Evolutionary conservation across 2,329 filamentous ascomycete genomes (phyloP), one percentile per base, ranked within the genome.

Genomic region (Lecanicillium sp.): DNA sequence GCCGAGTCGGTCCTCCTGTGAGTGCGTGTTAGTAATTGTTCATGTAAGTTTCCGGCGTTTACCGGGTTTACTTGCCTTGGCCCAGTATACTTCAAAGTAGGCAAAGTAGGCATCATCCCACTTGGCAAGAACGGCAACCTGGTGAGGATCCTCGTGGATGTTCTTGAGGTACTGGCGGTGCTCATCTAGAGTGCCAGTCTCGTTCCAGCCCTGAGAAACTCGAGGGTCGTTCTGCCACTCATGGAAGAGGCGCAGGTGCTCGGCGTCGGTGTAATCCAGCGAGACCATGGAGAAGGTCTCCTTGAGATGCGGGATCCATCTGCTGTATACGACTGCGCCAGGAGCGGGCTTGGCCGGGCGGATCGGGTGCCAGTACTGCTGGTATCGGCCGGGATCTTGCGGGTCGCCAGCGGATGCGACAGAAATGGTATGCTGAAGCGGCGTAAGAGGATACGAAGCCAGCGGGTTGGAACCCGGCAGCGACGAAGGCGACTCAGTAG

Each of bases 141-240:
- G 75, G 58, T 89, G 84, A 19, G 81, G 77, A 55, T 89, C 84
- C 32, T 76, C 71, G 51, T 87, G 77, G 39, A 83, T 69, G 46
- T 74, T 73, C 20, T 73, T 69, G 37, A 88, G 69, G 57, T 90
- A 89, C 50, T 79, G 72, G 44, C 77, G 72, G 58, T 89, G 85
- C 57, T 88, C 72, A 20, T 86, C 83, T 34, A 86, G 60, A 2
- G 82, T 84, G 22, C 84, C 85, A 2, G 81, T 84, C 63, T 86
- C 79, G 53, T 87, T 85, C 85, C 85, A 89, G 4, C 84, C 84
- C 52, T 81, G 75, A 4, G 82, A 82, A 22, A 90, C 85, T 36
- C 85, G 81, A 37, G 84, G 84, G 54, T 89, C 84, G 53, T 90
- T 90, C 61, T 88, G 84, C 85, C 85, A 90, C 41, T 69, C 70